Evolutionary conservation across 805 yeast species (phyloP), one percentile per base, ranked within the genome.

Genomic region (Teunomyces kruisii): DNA sequence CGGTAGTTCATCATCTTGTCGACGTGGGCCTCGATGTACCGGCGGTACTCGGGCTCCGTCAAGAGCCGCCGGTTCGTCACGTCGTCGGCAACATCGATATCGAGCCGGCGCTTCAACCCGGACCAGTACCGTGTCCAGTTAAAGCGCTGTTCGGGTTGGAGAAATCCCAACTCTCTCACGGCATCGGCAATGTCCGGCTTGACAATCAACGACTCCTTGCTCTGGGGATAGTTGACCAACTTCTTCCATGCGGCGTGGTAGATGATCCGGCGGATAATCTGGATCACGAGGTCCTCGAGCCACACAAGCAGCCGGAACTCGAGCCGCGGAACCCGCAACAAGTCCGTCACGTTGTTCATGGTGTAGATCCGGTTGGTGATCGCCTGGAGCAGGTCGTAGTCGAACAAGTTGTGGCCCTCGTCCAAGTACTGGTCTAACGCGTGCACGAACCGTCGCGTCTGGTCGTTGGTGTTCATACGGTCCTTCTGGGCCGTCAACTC

Each of bases 401-500:
- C 15, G 22, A 40, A 40, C 12, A 40, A 19, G 13, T 26, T 9
- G 13, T 40, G 38, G 14, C 17, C 27, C 7, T 29, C 24, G 5
- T 8, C 24, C 17, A 26, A 22, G 22, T 26, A 28, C 19, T 16
- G 32, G 8, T 15, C 12, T 31, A 10, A 14, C 13, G 13, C 16
- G 24, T 37, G 16, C 6, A 27, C 19, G 6, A n/a, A 37, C n/a
- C 40, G 40, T 14, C 45, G 32, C 4, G 43, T 42, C 4, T 22
- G 27, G 35, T 50, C 51, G 19, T 45, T 43, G 3, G 24, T 16
- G 9, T 41, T 39, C 3, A 42, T 12, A 6, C 44, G 45, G 32
- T 65, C 72, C 22, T 52, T 53, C 10, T 43, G 44, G 6, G 53
- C 46, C 9, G 69, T 48, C 35, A 50, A 32, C 9, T 50, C 50